Evolutionary conservation across 179 eudicot species (phyloP), one percentile per base, ranked within the genome.

Genomic region (Spinacia oleracea): DNA sequence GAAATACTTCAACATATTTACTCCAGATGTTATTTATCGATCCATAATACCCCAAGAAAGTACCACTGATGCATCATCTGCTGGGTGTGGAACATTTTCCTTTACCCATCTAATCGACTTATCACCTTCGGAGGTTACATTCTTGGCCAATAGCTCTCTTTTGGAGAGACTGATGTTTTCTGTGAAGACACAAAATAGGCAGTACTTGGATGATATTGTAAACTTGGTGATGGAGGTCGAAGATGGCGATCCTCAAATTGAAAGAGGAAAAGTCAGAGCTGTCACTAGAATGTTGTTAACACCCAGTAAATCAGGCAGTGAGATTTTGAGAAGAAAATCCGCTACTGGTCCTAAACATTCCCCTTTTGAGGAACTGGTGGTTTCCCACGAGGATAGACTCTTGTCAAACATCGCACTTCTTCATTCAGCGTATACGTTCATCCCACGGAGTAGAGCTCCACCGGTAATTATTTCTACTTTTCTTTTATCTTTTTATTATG

Each of bases 371-470:
- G 92, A 97, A 73, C 82, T 95, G 74, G 90, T 91, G 81, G 81
- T 88, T 85, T 80, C 91, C 55, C 88, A 93, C 77, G 91, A 95
- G 83, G 98, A 95, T 85, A 91, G 98, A 86, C 80, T 95, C 81
- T 79, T 83, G 82, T 88, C 93, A 12, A 88, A 90, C 78, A 78
- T 88, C 53, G 70, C 85, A 70, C 85, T 93, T 80, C 92, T 95
- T 77, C 91, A 90, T 84, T 90, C 98, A 23, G 84, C 88, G 50
- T 89, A 91, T 81, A 86, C 91, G 73, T 92, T 86, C 85, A 95
- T 95, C 82, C 98, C 98, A 3, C 86, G 84, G 79, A 78, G 95
- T 80, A 88, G 98, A 85, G 93, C 98, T 68, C 97, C 98, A 50
- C 98, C 94, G 83, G 98, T 95, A 88, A 89, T 79, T 81, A 27